These are phyloP conservation scores for Crithidia brevicula DNA, from an alignment of 208 protist genomes.

Conservation along the genomic window DNA sequence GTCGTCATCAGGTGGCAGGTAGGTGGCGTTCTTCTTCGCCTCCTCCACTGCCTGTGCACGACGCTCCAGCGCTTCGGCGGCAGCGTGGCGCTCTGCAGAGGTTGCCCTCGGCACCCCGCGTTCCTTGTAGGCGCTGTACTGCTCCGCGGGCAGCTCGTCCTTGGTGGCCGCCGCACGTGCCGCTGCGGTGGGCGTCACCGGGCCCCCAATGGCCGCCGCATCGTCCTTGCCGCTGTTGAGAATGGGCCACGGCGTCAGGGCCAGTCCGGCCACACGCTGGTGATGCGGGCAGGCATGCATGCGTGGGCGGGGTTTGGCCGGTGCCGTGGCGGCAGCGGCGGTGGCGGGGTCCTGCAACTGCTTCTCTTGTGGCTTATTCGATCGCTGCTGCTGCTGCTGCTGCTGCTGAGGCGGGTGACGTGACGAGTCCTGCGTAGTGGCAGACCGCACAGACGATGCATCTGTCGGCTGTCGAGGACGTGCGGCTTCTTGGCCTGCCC, in stretches of 20 bases:
- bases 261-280: not conserved
- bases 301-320: not conserved
- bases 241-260: slow-evolving; percentile 21
- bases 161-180: slow-evolving; percentile 11
- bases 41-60: not conserved
- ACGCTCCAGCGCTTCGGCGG: slow-evolving; percentile 13
- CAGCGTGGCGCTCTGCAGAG: slow-evolving; percentile 27
- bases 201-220: not conserved
- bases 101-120: not conserved
- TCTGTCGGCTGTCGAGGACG: not conserved
- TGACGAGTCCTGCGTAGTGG: not conserved
- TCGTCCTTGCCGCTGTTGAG: not conserved
- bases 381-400: not conserved
- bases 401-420: not conserved
- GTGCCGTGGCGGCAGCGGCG: not conserved
- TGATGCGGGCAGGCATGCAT: slow-evolving; percentile 15
- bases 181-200: slow-evolving; percentile 8
- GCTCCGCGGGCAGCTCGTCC: slow-evolving; percentile 22
- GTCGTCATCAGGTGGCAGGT: not conserved
- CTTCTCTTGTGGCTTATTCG: no score
- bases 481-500: no score
- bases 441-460: not conserved
- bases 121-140: slow-evolving; percentile 25
- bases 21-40: not conserved
- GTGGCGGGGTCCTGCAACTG: no score